Conservation (phyloP, 177 flowering plant species). For the Vitis hybrid region DNA sequence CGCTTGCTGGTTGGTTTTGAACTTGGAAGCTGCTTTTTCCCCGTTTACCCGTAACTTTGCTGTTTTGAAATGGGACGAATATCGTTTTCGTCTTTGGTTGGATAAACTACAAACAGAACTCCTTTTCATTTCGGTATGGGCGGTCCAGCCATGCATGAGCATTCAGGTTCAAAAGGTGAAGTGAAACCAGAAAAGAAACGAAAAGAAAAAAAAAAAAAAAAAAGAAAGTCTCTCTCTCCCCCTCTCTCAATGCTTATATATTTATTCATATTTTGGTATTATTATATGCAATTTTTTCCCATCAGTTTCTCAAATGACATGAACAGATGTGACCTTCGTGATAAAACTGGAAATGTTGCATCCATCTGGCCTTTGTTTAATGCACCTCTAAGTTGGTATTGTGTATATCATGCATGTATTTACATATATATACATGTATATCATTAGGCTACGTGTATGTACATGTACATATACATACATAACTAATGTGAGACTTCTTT, state of each 20-base stretch:
- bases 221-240: conserved; percentile 5
- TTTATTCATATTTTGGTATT: too few relatives aligned
- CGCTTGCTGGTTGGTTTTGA: conserved; percentile 19
- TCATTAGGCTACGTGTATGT: too few relatives aligned
- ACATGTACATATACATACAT: too few relatives aligned
- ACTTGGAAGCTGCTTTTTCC: conserved; percentile 24
- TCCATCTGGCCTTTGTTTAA: conserved; percentile 12
- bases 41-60: conserved; percentile 24
- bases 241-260: too few relatives aligned
- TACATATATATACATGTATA: background rate
- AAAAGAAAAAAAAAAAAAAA: background rate
- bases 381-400: conserved; percentile 6
- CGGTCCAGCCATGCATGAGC: conserved; percentile 30
- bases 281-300: background rate
- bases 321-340: conserved; percentile 25
- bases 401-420: background rate
- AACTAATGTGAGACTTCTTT: too few relatives aligned
- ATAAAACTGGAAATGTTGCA: conserved; percentile 16
- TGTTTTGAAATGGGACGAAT: conserved; percentile 12
- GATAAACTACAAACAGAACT: conserved; percentile 8
- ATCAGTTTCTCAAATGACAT: conserved; percentile 3
- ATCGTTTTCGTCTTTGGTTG: conserved; percentile 14
- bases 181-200: too few relatives aligned
- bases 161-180: conserved; percentile 24
- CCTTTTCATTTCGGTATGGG: conserved; percentile 16